Evolutionary conservation across 306 rosid species (phyloP).

Genomic region (Ormosia semicastrata): DNA sequence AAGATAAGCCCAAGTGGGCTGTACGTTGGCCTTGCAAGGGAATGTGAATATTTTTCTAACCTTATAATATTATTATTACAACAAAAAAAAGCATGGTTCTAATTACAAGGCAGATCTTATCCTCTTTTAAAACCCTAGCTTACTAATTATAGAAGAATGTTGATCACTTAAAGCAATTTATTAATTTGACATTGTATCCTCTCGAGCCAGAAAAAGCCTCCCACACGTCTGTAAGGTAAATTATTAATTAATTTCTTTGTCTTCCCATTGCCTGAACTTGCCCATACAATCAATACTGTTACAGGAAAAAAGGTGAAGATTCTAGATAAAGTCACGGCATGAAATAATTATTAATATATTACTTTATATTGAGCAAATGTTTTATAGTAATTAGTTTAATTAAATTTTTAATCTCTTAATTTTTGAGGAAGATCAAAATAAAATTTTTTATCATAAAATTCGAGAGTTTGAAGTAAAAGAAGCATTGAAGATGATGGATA

Average conservation of each 20-base stretch:
- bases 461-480: too few species aligned
- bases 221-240: neutral
- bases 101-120: slow-evolving; percentile 29
- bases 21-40: neutral
- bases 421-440: too few species aligned
- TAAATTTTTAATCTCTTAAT: neutral
- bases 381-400: too few species aligned
- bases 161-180: neutral
- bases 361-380: neutral
- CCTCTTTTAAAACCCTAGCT: neutral
- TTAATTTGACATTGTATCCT: neutral
- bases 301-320: neutral
- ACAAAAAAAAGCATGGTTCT: neutral
- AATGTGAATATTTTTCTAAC: neutral
- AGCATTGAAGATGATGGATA: too few species aligned
- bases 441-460: too few species aligned
- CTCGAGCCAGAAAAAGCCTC: neutral
- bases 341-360: neutral
- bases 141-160: neutral
- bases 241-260: neutral
- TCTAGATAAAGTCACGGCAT: slow-evolving; percentile 2
- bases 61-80: neutral
- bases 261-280: neutral
- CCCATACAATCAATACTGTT: neutral
- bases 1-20: neutral